Base-by-base conservation (phyloP, 2,329 filamentous ascomycete species). In the Talaromyces sp. region DNA sequence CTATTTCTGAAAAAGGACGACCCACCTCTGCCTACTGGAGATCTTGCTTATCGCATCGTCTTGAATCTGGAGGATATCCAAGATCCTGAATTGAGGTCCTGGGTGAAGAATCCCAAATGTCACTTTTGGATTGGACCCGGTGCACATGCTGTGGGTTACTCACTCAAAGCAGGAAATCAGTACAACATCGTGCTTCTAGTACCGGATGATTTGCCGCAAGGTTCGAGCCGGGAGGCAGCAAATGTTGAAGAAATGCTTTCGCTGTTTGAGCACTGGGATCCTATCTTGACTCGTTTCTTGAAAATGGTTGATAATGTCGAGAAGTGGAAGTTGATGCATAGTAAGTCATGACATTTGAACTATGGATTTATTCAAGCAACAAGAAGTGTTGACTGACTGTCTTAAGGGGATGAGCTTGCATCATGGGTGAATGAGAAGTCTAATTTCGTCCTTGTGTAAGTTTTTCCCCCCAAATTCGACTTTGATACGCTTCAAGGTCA, bases 121-220 rank as follows among this genome's bases (percentile, higher is more conserved):
- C 45, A 47, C 24, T 47, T 47, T 14, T 47, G 45, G 45, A 47
- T 47, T 6, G 45, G 45, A 7, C 45, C 45, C 0, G 45, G 45
- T 24, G 45, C 45, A 24, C 45, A 47, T 47, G 45, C 56, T 11
- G 39, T 60, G 19, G 58, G 37, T 9, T 41, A 41, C n/a, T 58
- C 37, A 8, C 56, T 58, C 22, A 24, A 41, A 13, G 37, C 56
- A 19, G 33, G 56, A 19, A 33, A 37, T 54, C 31, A 37, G 31
- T 58, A 58, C 37, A 39, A 37, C 56, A 58, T 58, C 7, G 56
- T 58, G 27, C 56, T 58, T 5, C 22, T 58, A 41, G 37, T 41
- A 5, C 56, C 56, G 22, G 33, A 58, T 27, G 22, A 41, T 13
- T 13, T 58, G 24, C 56, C 56, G 22, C 22, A 58, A 43, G 37